A percentile compares a stretch with the other conserved stretches of the same genome.
Evolutionary conservation across 192 early-diverging fungal species (phyloP).

Genomic region (Dimargaris xerosporica): DNA sequence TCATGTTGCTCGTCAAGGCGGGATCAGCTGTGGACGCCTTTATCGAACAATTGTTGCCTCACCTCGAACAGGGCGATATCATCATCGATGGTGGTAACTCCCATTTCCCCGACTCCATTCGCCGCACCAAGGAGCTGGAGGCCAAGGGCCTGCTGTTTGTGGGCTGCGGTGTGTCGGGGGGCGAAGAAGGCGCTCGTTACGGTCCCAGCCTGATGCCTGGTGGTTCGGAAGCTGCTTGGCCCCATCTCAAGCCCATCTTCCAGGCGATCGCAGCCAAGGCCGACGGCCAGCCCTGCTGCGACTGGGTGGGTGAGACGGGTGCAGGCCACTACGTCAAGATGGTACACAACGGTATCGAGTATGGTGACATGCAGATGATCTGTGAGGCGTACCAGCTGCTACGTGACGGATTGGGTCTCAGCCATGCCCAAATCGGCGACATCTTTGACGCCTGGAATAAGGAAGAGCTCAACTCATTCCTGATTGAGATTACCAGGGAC

Average conservation of each 20-base stretch:
- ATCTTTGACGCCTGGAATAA: conserved; percentile 93
- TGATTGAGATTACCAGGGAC: conserved; percentile 91
- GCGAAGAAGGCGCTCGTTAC: conserved; percentile 95
- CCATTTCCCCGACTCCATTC: conserved; percentile 92
- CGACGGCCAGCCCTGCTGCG: conserved; percentile 83
- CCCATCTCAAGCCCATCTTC: conserved; percentile 88
- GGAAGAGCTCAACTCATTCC: conserved; percentile 91
- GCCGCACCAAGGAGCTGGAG: conserved; percentile 76
- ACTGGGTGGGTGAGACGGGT: conserved; percentile 96
- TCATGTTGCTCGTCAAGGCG: conserved; percentile 98
- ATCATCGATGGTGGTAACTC: conserved; percentile 99
- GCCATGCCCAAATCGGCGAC: conserved; percentile 75
- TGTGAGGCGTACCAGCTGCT: conserved; percentile 89
- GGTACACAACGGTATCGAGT: conserved; percentile 99
- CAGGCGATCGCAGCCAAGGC: conserved; percentile 89
- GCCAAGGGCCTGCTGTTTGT: conserved; percentile 88
- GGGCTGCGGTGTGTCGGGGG: conserved; percentile 94
- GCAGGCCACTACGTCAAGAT: conserved; percentile 99
- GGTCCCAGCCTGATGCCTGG: conserved; percentile 97
- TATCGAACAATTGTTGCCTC: conserved; percentile 75
- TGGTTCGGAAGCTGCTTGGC: conserved; percentile 86
- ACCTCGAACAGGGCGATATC: conserved; percentile 82
- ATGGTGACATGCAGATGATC: conserved; percentile 99
- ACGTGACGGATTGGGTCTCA: conserved; percentile 68
- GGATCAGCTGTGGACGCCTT: conserved; percentile 89